Evolutionary conservation across 2,329 filamentous ascomycete species (phyloP), one percentile per base, ranked within the genome.

Genomic region (Ophiobolus disseminans): DNA sequence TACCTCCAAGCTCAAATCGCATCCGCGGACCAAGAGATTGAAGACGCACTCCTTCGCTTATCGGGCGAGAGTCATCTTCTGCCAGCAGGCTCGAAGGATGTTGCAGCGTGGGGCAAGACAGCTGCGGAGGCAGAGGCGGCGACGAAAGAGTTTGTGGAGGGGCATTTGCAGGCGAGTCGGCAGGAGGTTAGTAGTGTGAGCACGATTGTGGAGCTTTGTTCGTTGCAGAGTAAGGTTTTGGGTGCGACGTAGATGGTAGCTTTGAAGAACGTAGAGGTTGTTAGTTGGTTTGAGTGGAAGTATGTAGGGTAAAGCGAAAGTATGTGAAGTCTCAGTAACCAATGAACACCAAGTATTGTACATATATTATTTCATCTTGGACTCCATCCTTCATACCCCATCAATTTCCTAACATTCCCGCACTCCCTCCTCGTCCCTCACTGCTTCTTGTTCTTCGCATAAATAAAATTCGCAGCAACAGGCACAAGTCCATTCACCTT

Each of bases 371-470:
- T n/a, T n/a, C n/a, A n/a, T n/a, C n/a, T n/a, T n/a, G n/a, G n/a
- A n/a, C n/a, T n/a, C n/a, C n/a, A n/a, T n/a, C n/a, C n/a, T n/a
- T n/a, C n/a, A n/a, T n/a, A n/a, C n/a, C n/a, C n/a, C n/a, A n/a
- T n/a, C n/a, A n/a, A n/a, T n/a, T n/a, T n/a, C n/a, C n/a, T n/a
- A n/a, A n/a, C n/a, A n/a, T n/a, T n/a, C n/a, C n/a, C n/a, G n/a
- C n/a, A n/a, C n/a, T n/a, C n/a, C n/a, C n/a, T n/a, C n/a, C n/a
- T n/a, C n/a, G 14, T 14, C 44, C 4, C 25, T 67, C 48, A 80
- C 68, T 81, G 78, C 66, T 80, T 75, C 58, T 78, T 73, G 48
- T 82, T 73, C 64, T 78, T 60, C 37, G 76, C 64, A 55, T 79
- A 78, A 31, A 80, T 66, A 47, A 79, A 80, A 45, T 79, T 78